These are phyloP conservation scores for Candida tammaniensis DNA, from an alignment of 805 yeast genomes.

Conservation along the genomic window DNA sequence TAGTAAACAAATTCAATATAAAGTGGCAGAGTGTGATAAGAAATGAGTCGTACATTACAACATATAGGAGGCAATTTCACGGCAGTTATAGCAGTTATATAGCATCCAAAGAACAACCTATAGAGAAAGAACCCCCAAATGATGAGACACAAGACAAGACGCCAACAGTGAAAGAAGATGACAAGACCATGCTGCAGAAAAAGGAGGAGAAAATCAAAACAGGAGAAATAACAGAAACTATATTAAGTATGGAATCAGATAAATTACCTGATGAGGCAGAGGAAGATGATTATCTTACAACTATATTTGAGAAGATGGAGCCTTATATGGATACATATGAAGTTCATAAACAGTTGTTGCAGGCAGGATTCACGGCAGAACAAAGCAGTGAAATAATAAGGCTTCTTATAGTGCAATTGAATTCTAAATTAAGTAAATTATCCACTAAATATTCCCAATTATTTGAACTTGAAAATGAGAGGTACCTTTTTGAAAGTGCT, in stretches of 20 bases:
- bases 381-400: slow-evolving; percentile 62
- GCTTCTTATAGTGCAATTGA: slow-evolving; percentile 43
- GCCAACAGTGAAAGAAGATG: neutral
- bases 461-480: slow-evolving; percentile 82
- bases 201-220: slow-evolving; percentile 3
- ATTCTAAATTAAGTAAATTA: slow-evolving; percentile 41
- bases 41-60: too few relatives aligned
- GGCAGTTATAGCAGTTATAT: too few relatives aligned
- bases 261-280: neutral
- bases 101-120: neutral
- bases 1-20: slow-evolving; percentile 4
- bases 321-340: slow-evolving; percentile 48
- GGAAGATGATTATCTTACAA: slow-evolving; percentile 38
- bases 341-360: slow-evolving; percentile 50
- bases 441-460: slow-evolving; percentile 47
- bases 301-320: slow-evolving; percentile 52
- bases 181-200: neutral
- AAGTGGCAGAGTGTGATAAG: slow-evolving; percentile 7
- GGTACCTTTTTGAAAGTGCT: slow-evolving; percentile 87
- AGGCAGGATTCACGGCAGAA: slow-evolving; percentile 55
- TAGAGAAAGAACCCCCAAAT: neutral
- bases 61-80: too few relatives aligned
- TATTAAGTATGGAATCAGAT: neutral
- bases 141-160: neutral
- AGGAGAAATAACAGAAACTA: slow-evolving; percentile 5